Percentiles rank a stretch among this genome's conserved stretches.
Conservation (phyloP, 1,139 yeast species). For the Pneumocystis wakefieldiae region DNA sequence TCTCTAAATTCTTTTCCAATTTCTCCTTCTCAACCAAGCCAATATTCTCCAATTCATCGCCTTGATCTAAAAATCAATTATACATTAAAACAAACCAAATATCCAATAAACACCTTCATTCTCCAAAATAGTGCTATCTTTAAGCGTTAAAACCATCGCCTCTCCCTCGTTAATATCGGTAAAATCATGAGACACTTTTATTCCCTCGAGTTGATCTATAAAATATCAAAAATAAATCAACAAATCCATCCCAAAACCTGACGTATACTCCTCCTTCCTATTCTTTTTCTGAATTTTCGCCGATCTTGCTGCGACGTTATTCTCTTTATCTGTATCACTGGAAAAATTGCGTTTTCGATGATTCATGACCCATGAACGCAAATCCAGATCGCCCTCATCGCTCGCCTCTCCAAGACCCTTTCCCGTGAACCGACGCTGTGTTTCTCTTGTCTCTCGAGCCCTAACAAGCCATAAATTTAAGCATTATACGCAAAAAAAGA, state of each 20-base stretch:
- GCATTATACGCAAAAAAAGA: not conserved
- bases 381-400: conserved; percentile 18
- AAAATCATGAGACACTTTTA: conserved; percentile 35
- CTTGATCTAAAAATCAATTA: conserved; percentile 14
- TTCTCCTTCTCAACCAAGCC: conserved; percentile 27
- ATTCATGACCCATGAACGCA: conserved; percentile 16
- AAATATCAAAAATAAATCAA: conserved; percentile 18
- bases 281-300: conserved; percentile 3
- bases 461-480: conserved; percentile 7
- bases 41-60: conserved; percentile 34
- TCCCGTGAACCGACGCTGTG: conserved; percentile 19
- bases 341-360: conserved; percentile 6
- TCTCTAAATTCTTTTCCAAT: conserved; percentile 22
- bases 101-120: conserved; percentile 24
- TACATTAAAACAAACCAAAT: not conserved
- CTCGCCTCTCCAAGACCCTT: conserved; percentile 20
- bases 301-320: not conserved
- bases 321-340: not conserved
- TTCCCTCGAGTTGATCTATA: conserved; percentile 19
- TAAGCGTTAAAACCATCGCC: conserved; percentile 49
- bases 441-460: conserved; percentile 17
- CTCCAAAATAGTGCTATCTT: conserved; percentile 42
- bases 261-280: conserved; percentile 15
- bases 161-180: conserved; percentile 29
- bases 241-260: conserved; percentile 12